Conservation (phyloP, 306 rosid genomes). For the Cicer cuneatum region DNA sequence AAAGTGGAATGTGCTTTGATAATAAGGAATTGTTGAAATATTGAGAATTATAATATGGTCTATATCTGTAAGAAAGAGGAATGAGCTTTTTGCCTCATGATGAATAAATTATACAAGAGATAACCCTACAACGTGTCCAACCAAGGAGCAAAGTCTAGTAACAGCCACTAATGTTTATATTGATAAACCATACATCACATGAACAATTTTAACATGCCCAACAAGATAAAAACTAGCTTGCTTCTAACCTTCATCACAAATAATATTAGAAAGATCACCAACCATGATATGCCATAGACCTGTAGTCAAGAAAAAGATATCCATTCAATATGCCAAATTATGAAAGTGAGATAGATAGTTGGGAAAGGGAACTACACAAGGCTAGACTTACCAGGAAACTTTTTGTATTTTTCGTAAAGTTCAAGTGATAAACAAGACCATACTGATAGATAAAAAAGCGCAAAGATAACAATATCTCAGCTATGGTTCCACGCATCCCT, state of each 20-base stretch:
- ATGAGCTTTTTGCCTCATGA: slow-evolving; percentile 1
- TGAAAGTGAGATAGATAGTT: slow-evolving; percentile 6
- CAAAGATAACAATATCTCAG: slow-evolving; percentile 78
- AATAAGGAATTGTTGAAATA: neutral
- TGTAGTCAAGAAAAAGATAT: slow-evolving; percentile 48
- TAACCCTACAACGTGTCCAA: neutral
- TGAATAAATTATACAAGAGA: neutral
- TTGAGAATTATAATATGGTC: neutral
- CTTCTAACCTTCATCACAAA: slow-evolving; percentile 90
- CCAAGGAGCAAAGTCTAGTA: neutral
- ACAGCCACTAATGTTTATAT: slow-evolving; percentile 6
- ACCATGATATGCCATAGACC: slow-evolving; percentile 97
- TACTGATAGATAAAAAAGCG: slow-evolving; percentile 95
- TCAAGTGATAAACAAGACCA: slow-evolving; percentile 92
- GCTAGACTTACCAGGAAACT: slow-evolving; percentile 70
- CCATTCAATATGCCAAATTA: slow-evolving; percentile 28
- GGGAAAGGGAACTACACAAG: neutral
- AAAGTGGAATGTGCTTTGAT: neutral
- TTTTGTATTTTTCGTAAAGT: slow-evolving; percentile 59
- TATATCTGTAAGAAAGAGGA: slow-evolving; percentile 14
- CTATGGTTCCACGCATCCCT: slow-evolving; percentile 80
- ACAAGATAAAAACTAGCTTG: slow-evolving; percentile 5
- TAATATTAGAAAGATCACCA: slow-evolving; percentile 84
- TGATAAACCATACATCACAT: slow-evolving; percentile 30
- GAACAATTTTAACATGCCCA: slow-evolving; percentile 36